Evolutionary conservation across 495 filamentous ascomycete genomes (phyloP), one percentile per base, ranked within the genome.

Genomic region (Daldinia concentrica): DNA sequence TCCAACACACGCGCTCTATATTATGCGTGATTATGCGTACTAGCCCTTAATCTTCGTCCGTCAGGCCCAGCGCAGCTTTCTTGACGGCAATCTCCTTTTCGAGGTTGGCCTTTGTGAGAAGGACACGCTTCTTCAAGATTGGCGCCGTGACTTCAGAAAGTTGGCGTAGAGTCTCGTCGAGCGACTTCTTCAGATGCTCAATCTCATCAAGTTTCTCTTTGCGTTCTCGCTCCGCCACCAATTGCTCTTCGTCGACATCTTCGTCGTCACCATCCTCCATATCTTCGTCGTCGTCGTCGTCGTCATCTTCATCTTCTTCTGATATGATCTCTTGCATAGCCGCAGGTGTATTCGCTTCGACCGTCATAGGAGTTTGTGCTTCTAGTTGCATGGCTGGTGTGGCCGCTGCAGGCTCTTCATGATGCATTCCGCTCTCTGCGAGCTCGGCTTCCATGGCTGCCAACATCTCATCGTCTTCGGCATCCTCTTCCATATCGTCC

Each of bases 1-100:
- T 9, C 14, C 48, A 51, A 5, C 17, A 32, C 30, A 22, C 43
- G 17, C 8, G 1, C 12, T 48, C 7, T 24, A 45, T 45, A 45
- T 45, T 19, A 17, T 45, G 36, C 8, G 15, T 15, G 4, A 14
- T 39, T 41, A 41, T 17, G 43, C 15, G 19, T 14, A 8, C 2
- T 48, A 8, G 43, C 43, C 2, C 7, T 48, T 71, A 77, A 37
- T 86, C 83, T 22, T 86, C 84, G 2, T 78, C 82, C 12, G 74
- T 79, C 56, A 85, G 75, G 11, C 82, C 82, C 43, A 88, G 79
- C 5, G 84, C 79, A 6, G 82, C 81, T 77, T 81, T 83, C 80
- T 91, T 91, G 39, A 91, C 76, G 50, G 82, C 78, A 34, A 90
- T 82, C 74, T 91, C 88, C 37, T 82, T 86, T 73, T 82, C 80